These are phyloP conservation scores for Symbiodinium pilosum DNA, from an alignment of 73 alveolate genomes.

Conservation along the genomic window DNA sequence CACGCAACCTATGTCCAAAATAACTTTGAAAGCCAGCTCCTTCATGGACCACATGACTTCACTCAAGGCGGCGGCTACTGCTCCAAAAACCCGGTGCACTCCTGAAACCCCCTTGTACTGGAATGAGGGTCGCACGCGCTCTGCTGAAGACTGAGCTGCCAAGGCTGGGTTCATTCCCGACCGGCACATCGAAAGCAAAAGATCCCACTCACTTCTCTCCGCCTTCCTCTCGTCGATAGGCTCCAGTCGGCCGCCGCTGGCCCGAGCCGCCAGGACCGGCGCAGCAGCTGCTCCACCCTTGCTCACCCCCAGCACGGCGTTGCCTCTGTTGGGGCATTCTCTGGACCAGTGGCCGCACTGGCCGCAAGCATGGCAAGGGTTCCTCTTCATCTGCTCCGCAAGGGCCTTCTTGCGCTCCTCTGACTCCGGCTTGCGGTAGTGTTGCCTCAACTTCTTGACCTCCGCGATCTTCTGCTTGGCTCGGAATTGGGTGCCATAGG, in stretches of 20 bases:
- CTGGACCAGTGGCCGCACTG: too few relatives aligned
- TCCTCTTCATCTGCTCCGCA: background rate
- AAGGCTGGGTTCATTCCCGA: background rate
- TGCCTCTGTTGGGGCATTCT: too few relatives aligned
- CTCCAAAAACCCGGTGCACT: background rate
- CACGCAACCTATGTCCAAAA: background rate
- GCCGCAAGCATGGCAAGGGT: too few relatives aligned
- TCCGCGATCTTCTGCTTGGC: conserved; percentile 36
- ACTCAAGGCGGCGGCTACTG: background rate
- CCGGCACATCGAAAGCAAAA: background rate
- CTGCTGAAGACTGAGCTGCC: background rate
- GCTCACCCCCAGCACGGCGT: background rate
- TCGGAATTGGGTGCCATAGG: background rate
- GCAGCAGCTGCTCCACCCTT: background rate
- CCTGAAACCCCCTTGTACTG: background rate
- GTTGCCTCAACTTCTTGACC: background rate
- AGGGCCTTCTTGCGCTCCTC: conserved; percentile 19
- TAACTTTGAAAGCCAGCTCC: background rate
- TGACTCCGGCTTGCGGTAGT: background rate
- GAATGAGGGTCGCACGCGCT: background rate
- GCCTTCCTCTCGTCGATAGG: background rate
- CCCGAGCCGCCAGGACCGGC: background rate
- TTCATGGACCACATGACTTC: background rate
- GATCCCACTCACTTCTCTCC: background rate
- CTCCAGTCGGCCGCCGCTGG: background rate